A percentile compares a stretch with the other conserved stretches of the same genome.
Evolutionary conservation across 257 asterid genomes (phyloP).

Genomic region (Salvia miltiorrhiza): DNA sequence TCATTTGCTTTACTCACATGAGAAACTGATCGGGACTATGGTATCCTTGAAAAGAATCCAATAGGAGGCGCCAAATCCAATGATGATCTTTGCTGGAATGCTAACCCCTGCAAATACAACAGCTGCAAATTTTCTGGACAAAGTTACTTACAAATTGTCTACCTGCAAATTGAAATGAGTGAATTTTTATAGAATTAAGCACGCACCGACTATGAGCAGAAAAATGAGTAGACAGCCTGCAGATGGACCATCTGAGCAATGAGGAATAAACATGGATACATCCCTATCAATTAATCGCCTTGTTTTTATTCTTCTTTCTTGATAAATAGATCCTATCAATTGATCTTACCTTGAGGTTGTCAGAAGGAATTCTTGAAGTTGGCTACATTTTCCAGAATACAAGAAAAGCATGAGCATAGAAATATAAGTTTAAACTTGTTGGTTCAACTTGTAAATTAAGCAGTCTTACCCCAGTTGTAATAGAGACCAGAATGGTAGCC

Average conservation of each 20-base stretch:
- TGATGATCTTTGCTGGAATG: background rate
- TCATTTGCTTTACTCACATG: background rate
- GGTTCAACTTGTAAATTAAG: background rate
- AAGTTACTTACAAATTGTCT: background rate
- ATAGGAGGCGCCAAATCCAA: background rate
- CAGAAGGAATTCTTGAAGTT: background rate
- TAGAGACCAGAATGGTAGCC: background rate
- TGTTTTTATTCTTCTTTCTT: too few species aligned
- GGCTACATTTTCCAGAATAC: background rate
- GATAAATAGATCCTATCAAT: background rate
- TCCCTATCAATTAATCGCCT: background rate
- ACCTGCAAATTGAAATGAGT: too few species aligned
- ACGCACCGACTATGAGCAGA: background rate
- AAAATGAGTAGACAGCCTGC: background rate
- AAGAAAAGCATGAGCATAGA: background rate
- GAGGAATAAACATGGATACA: background rate
- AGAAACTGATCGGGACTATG: too few species aligned
- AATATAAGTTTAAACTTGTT: background rate
- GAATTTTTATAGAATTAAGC: background rate
- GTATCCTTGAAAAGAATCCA: background rate
- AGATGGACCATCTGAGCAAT: background rate
- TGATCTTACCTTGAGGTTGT: background rate
- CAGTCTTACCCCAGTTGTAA: background rate
- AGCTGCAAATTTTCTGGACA: background rate
- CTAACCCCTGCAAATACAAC: background rate